Percentiles rank a stretch among this genome's conserved stretches.
Conservation (phyloP, 1,284 basidiomycete species). For the Heliocybe sulcata region DNA sequence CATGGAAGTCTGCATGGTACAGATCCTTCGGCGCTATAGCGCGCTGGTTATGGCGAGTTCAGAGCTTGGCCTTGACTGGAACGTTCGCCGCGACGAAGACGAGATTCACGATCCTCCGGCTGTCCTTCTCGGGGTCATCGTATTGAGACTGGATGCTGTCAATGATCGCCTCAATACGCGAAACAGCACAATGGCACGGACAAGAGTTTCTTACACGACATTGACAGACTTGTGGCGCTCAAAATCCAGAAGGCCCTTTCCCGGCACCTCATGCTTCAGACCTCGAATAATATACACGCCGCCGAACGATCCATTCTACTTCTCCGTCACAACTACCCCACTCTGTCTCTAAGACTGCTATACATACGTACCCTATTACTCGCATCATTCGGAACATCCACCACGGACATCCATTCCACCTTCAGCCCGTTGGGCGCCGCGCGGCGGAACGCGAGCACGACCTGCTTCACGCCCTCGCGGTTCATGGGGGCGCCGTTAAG, state of each 20-base stretch:
- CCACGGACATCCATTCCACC: slow-evolving; percentile 41
- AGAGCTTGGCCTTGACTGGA: slow-evolving; percentile 6
- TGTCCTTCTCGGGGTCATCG: slow-evolving; percentile 28
- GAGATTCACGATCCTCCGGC: slow-evolving; percentile 40
- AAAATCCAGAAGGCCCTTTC: slow-evolving; percentile 27
- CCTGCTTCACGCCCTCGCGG: slow-evolving; percentile 31
- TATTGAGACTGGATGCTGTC: slow-evolving; percentile 41
- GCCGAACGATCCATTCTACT: slow-evolving; percentile 40
- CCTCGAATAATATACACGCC: slow-evolving; percentile 47
- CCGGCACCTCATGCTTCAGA: slow-evolving; percentile 31
- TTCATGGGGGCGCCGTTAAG: slow-evolving; percentile 38
- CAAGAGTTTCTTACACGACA: slow-evolving; percentile 34
- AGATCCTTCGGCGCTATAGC: background rate
- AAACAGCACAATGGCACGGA: slow-evolving; percentile 3
- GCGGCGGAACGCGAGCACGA: slow-evolving; percentile 38
- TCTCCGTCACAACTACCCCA: background rate
- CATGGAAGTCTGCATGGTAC: no score
- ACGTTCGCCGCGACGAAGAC: slow-evolving; percentile 39
- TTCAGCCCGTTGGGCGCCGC: slow-evolving; percentile 30
- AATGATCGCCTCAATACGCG: background rate
- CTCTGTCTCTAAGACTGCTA: background rate
- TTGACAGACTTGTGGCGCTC: slow-evolving; percentile 45
- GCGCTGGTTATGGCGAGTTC: background rate
- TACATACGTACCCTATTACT: slow-evolving; percentile 31
- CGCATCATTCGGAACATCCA: slow-evolving; percentile 35